A percentile compares a stretch with the other conserved stretches of the same genome.
phyloP scores from a whole-genome alignment of 2,329 filamentous ascomycete genomes.

The Fusarium abutilonis region DNA sequence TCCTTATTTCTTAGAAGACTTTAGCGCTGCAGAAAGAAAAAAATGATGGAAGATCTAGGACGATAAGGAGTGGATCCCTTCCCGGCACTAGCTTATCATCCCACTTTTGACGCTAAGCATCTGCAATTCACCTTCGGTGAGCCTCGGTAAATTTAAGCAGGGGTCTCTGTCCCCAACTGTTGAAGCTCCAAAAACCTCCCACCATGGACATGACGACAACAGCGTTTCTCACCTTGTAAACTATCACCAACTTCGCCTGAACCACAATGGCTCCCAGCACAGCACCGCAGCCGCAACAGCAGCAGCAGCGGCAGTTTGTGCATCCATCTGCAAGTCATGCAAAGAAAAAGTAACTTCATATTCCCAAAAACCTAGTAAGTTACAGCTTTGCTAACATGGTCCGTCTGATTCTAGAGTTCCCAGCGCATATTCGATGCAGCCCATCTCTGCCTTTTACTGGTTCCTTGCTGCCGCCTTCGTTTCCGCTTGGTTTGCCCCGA shows the following conservation, averaged over 20 bases:
- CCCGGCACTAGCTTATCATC: constrained; percentile 29
- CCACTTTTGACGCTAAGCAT: constrained; percentile 16
- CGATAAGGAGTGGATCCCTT: constrained; percentile 36
- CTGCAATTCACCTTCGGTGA: constrained; percentile 38
- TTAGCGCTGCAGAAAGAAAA: constrained; percentile 39
- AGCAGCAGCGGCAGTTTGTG: constrained; percentile 53
- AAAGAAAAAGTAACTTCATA: constrained; percentile 58
- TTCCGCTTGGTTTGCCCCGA: constrained; percentile 84
- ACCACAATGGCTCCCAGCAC: constrained; percentile 54
- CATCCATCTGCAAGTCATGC: constrained; percentile 62
- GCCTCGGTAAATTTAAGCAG: constrained; percentile 20
- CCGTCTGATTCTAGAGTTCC: constrained; percentile 45
- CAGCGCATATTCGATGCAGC: constrained; percentile 71
- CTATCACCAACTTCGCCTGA: constrained; percentile 27
- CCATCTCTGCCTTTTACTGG: constrained; percentile 81
- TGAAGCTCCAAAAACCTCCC: constrained; percentile 42
- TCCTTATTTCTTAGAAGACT: constrained; percentile 18
- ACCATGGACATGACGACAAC: constrained; percentile 39
- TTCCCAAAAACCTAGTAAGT: background rate
- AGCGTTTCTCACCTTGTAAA: constrained; percentile 39
- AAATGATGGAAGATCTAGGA: constrained; percentile 39
- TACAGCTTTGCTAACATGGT: constrained; percentile 19
- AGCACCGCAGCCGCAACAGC: constrained; percentile 41
- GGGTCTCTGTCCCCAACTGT: constrained; percentile 40
- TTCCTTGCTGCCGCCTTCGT: constrained; percentile 79